Base-by-base conservation (phyloP, 2,329 filamentous ascomycete species). In the Hysterium pulicare region DNA sequence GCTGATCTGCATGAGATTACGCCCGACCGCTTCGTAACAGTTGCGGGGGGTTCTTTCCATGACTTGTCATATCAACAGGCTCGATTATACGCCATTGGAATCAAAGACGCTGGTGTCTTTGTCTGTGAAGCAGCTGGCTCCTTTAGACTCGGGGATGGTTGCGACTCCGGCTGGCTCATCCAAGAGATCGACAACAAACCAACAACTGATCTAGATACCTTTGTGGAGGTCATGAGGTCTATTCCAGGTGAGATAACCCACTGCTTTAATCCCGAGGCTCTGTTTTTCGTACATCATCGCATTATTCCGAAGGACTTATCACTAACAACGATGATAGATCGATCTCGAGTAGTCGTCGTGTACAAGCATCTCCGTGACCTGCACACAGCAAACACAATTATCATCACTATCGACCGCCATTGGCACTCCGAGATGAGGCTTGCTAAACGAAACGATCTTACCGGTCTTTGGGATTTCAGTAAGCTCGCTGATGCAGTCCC, bases 61-160 rank as follows among this genome's bases (percentile, higher is more conserved):
- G 82, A 95, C 62, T 75, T 98, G 15, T 98, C 94, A 1, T 98
- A 98, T 66, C 93, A 98, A 63, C 90, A 97, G 69, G 90, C 93
- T n/a, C 84, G 93, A 8, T 78, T 96, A 4, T 97, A 96, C 64
- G 91, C 90, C 24, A 90, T 98, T 44, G 84, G 90, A 8, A 86
- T 90, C 56, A 85, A 90, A 64, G 62, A 68, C 39, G 60, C 68
- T 32, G 93, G 93, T 24, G 90, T 98, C 15, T 98, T 88, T 62
- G 86, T 97, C 45, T 97, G 90, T 61, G 93, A 98, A 68, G 88
- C 91, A 4, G 86, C 88, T 2, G 93, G 93, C 2, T 95, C 93
- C 1, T 98, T 97, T 76, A 84, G 90, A 38, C 88, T 98, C 50
- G 59, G 61, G n/a, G 93, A 97, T 50, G 90, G 84, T 55, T 86